Conservation (phyloP, 306 rosid species). For the Cicer judaicum region DNA sequence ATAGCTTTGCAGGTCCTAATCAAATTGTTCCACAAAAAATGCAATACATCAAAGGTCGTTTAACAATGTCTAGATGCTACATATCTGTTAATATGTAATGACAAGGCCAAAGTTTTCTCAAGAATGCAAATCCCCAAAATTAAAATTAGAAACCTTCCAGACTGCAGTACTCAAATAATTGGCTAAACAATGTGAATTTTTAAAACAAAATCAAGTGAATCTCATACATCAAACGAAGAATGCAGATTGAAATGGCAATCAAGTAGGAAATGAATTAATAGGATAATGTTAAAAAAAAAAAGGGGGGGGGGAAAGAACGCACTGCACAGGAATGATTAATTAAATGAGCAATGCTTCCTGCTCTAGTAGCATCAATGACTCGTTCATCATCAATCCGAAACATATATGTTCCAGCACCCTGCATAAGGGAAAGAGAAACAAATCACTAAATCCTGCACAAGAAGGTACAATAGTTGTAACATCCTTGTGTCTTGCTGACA, state of each 20-base stretch:
- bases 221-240: slow-evolving; percentile 30
- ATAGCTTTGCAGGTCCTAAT: slow-evolving; percentile 17
- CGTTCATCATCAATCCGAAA: slow-evolving; percentile 94
- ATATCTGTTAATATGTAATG: background rate
- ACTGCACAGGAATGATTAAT: slow-evolving; percentile 99
- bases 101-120: slow-evolving; percentile 31
- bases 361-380: slow-evolving; percentile 97
- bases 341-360: slow-evolving; percentile 99
- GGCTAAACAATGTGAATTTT: slow-evolving; percentile 4
- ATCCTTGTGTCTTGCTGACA: slow-evolving; percentile 32
- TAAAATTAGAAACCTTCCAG: slow-evolving; percentile 25
- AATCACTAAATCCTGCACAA: slow-evolving; percentile 39
- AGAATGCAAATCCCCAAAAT: slow-evolving; percentile 35
- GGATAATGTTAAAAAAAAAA: slow-evolving; percentile 35
- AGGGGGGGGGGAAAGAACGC: slow-evolving; percentile 40
- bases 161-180: slow-evolving; percentile 26
- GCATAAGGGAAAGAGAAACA: slow-evolving; percentile 50
- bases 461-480: slow-evolving; percentile 28
- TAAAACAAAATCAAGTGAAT: slow-evolving; percentile 26
- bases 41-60: slow-evolving; percentile 18
- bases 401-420: slow-evolving; percentile 99
- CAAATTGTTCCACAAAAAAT: slow-evolving; percentile 9
- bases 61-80: slow-evolving; percentile 3
- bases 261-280: slow-evolving; percentile 30
- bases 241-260: slow-evolving; percentile 14